Evolutionary conservation across 345 rosid species (phyloP).

Genomic region (Carallia brachiata): DNA sequence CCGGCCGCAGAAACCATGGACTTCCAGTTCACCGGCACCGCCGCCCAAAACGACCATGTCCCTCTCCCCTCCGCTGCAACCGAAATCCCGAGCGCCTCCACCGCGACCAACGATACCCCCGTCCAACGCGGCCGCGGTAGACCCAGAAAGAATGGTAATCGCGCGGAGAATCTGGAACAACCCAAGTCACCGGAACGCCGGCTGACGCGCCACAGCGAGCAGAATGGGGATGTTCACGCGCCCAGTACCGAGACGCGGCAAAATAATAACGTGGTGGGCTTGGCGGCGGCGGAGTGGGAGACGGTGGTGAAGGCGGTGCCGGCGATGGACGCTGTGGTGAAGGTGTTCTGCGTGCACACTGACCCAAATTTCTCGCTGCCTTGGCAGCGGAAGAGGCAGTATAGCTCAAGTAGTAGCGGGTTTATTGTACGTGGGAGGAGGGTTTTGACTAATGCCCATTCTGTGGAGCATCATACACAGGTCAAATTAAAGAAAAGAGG

Average conservation of each 20-base stretch:
- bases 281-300: slow-evolving; percentile 62
- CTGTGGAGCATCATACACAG: slow-evolving; percentile 91
- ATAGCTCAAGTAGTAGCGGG: slow-evolving; percentile 83
- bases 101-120: slow-evolving; percentile 24
- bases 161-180: slow-evolving; percentile 14
- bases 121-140: slow-evolving; percentile 49
- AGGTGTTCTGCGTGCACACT: slow-evolving; percentile 87
- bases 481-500: slow-evolving; percentile 90
- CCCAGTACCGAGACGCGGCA: slow-evolving; percentile 22
- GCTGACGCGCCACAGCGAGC: slow-evolving; percentile 34
- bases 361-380: slow-evolving; percentile 90
- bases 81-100: slow-evolving; percentile 22
- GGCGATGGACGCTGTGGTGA: slow-evolving; percentile 90
- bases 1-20: slow-evolving; percentile 35
- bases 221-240: slow-evolving; percentile 32
- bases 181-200: slow-evolving; percentile 34
- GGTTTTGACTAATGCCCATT: slow-evolving; percentile 87
- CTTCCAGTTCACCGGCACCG: slow-evolving; percentile 20
- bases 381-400: slow-evolving; percentile 92
- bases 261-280: slow-evolving; percentile 14
- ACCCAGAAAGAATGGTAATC: slow-evolving; percentile 38
- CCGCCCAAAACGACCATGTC: slow-evolving; percentile 13
- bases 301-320: slow-evolving; percentile 65
- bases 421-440: slow-evolving; percentile 71
- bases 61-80: slow-evolving; percentile 19